Evolutionary conservation across 768 basidiomycete genomes (phyloP).

Genomic region (Rhodotorula diobovata): DNA sequence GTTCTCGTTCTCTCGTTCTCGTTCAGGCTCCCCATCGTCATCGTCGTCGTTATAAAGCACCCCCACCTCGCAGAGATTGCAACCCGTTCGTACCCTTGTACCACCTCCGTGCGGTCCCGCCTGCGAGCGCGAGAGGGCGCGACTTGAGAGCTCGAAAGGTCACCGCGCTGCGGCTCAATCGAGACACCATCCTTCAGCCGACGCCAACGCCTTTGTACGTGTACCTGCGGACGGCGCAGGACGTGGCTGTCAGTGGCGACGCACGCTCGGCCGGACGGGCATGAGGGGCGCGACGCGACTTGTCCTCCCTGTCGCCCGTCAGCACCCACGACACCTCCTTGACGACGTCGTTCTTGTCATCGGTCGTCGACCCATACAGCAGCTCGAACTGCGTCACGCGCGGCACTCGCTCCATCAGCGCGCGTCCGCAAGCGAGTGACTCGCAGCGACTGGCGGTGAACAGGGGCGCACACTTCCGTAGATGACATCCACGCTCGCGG

Average conservation of each 20-base stretch:
- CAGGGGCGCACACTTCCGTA: not conserved
- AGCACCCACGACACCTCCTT: slow-evolving; percentile 32
- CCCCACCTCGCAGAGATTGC: too few relatives aligned
- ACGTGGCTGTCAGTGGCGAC: not conserved
- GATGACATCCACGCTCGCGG: slow-evolving; percentile 25
- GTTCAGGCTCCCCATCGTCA: not conserved
- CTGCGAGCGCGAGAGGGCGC: too few relatives aligned
- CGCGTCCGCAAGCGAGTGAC: too few relatives aligned
- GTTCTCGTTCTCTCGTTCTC: not conserved
- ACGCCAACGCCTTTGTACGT: slow-evolving; percentile 9
- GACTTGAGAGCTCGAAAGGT: too few relatives aligned
- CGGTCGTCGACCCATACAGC: slow-evolving; percentile 6
- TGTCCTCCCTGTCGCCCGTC: slow-evolving; percentile 32
- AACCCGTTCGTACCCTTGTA: too few relatives aligned
- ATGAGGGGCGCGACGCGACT: not conserved
- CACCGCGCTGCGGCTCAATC: too few relatives aligned
- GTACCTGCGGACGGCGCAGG: not conserved
- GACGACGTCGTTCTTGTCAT: slow-evolving; percentile 31
- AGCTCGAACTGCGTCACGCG: too few relatives aligned
- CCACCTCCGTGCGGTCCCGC: too few relatives aligned
- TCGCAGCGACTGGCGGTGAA: too few relatives aligned
- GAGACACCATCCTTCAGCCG: not conserved
- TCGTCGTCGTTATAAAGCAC: not conserved
- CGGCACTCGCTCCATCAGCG: too few relatives aligned
- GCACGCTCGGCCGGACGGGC: too few relatives aligned